Evolutionary conservation across 495 filamentous ascomycete genomes (phyloP).

Genomic region (Penicillium cataractarum): DNA sequence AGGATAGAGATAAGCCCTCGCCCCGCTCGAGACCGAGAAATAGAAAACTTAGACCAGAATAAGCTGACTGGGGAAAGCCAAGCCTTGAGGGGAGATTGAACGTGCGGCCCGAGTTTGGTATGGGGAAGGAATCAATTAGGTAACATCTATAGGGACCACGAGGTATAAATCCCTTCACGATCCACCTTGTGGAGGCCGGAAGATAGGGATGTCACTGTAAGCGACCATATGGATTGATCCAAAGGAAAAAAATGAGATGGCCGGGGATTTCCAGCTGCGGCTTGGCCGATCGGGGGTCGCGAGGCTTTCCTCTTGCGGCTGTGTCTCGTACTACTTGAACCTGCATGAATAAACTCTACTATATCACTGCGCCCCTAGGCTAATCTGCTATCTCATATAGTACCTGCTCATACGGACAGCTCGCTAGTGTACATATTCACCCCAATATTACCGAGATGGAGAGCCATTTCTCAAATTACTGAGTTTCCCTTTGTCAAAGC

Average conservation of each 20-base stretch:
- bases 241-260: neutral
- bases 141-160: conserved; percentile 1
- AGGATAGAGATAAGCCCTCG: conserved; percentile 8
- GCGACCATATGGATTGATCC: neutral
- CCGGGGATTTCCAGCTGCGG: neutral
- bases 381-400: neutral
- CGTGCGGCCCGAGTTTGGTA: conserved; percentile 3
- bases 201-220: neutral
- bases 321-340: neutral
- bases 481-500: conserved; percentile 9
- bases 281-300: neutral
- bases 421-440: conserved; percentile 5
- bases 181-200: conserved; percentile 2
- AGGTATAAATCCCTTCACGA: neutral
- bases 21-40: neutral
- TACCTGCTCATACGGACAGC: neutral
- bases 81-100: conserved; percentile 10
- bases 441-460: neutral
- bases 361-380: neutral
- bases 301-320: neutral
- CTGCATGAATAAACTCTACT: neutral
- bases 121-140: conserved; percentile 9
- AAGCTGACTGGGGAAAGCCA: conserved; percentile 18
- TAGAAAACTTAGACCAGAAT: neutral
- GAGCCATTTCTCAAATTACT: neutral